phyloP scores from a whole-genome alignment of 169 alveolate genomes.

The Cryptosporidium sp. region DNA sequence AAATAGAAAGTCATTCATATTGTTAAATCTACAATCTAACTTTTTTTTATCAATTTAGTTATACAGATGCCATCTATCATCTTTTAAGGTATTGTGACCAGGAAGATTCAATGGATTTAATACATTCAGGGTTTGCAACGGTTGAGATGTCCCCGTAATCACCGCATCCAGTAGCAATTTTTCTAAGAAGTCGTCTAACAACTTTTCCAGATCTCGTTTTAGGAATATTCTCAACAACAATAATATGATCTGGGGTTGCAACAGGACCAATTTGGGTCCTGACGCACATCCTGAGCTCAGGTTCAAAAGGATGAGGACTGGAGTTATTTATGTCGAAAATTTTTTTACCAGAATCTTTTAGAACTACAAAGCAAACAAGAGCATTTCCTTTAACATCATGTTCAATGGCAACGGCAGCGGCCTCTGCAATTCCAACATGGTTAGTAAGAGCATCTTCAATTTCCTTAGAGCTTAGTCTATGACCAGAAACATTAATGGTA shows the following conservation, averaged over 20 bases:
- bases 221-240: slow-evolving; percentile 87
- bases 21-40: neutral
- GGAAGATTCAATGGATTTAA: slow-evolving; percentile 80
- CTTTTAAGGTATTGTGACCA: slow-evolving; percentile 52
- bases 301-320: slow-evolving; percentile 32
- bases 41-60: neutral
- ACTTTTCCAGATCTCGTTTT: slow-evolving; percentile 94
- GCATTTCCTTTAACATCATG: slow-evolving; percentile 94
- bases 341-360: slow-evolving; percentile 77
- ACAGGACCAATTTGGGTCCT: slow-evolving; percentile 92
- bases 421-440: slow-evolving; percentile 88
- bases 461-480: slow-evolving; percentile 93
- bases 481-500: slow-evolving; percentile 94
- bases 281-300: slow-evolving; percentile 78
- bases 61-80: neutral
- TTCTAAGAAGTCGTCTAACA: slow-evolving; percentile 92
- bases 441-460: slow-evolving; percentile 92
- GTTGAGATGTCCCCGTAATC: slow-evolving; percentile 88
- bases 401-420: slow-evolving; percentile 93
- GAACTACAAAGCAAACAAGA: slow-evolving; percentile 90
- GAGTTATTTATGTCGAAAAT: slow-evolving; percentile 5
- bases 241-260: slow-evolving; percentile 92
- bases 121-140: slow-evolving; percentile 86
- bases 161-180: slow-evolving; percentile 86
- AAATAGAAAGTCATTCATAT: neutral